Evolutionary conservation across 768 basidiomycete genomes (phyloP), one percentile per base, ranked within the genome.

Genomic region (Lactarius quietus): DNA sequence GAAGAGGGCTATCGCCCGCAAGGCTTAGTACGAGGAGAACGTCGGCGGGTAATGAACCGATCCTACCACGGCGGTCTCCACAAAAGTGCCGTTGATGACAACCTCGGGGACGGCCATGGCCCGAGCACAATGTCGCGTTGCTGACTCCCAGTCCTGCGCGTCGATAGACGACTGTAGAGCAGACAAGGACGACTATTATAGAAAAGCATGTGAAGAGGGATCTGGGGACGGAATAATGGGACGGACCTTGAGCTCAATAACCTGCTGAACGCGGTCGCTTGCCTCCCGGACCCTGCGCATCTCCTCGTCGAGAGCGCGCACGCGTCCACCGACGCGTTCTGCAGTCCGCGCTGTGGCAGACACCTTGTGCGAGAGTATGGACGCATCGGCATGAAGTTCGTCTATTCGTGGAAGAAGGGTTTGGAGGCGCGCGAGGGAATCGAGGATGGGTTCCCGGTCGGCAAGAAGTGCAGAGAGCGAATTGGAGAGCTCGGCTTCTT

Each of bases 81-180:
- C 92, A 72, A 97, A 98, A 4, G 84, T 82, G 3, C 93, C 93
- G 31, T 86, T 84, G 33, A 91, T 85, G 41, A 99, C 87, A 51
- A 89, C 85, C 8, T 77, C 72, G 2, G 95, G 90, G 17, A 97
- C 79, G 0, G 89, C 80, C 90, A 96, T 95, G 2, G 95, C 96
- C 26, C 93, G 81, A 36, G 92, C 87, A 76, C 95, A 96, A 72
- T 93, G 89, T 64, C 93, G 83, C 0, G 95, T 87, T 4, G 97
- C 97, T 3, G 91, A 85, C 74, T 99, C 97, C 97, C 97, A 99
- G 72, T 98, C 97, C 69, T 91, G 85, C 53, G 78, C 80, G 35
- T 90, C 87, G 35, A 98, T 95, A 17, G 85, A 78, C 12, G 78
- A 70, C 54, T 84, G 80, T 17, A 89, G 75, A 26, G 80, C 81